Base-by-base conservation (phyloP, 805 yeast species). In the Starmerella bombi region DNA sequence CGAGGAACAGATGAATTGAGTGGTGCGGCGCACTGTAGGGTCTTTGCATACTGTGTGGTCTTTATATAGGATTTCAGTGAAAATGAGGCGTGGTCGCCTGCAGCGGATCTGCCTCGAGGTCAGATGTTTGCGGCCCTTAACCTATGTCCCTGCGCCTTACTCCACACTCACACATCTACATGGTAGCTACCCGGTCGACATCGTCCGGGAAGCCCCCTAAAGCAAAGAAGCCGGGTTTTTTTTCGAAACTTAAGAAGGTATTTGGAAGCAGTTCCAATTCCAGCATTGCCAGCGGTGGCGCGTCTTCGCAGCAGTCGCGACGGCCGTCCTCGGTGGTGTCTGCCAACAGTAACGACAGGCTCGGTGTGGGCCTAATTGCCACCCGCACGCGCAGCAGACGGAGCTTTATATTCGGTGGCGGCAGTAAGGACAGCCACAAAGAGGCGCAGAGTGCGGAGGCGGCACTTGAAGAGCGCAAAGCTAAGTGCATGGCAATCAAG, bases 401-500 rank as follows among this genome's bases (percentile, higher is more conserved):
- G 17, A 38, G 41, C 8, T 34, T 36, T 21, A 22, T 37, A 33
- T 38, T 32, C 34, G n/a, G n/a, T n/a, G n/a, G n/a, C n/a, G 44
- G 38, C 7, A 5, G 20, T 12, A 32, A 30, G 16, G 37, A 17
- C 25, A 41, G 40, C 21, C 21, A 16, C 19, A 17, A 37, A 23
- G 42, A 35, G 18, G 49, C 30, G 3, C 34, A 35, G 14, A 51
- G 41, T 17, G 45, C 45, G 15, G 45, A 41, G 37, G 43, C 46
- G 23, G 37, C 41, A 34, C 41, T 49, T 17, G 54, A 49, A 37
- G 48, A 49, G 41, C 46, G 54, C 28, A 48, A 51, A 31, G 37
- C 49, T 17, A 42, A 42, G 23, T 53, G 57, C 36, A 18, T 53
- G 36, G 57, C 57, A 12, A 53, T 53, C 34, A 43, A 46, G 32